Base-by-base conservation (phyloP, 192 early-diverging fungal species). In the Coemansia sp. region DNA sequence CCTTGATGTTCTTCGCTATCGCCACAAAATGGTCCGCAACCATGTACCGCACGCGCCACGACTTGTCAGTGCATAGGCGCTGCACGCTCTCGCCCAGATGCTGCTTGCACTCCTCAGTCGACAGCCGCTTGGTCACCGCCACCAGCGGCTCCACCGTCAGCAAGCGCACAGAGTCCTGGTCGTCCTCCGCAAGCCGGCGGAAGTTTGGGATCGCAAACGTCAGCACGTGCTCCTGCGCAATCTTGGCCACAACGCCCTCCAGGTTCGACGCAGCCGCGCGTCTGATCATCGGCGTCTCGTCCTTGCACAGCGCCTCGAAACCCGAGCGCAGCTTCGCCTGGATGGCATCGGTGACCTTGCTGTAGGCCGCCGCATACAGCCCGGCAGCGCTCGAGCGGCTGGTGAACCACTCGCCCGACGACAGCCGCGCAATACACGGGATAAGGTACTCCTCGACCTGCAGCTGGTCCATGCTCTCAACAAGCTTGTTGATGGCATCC, bases 21-120 rank as follows among this genome's bases (percentile, higher is more conserved):
- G 90, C 87, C 50, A 96, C 92, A 88, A 94, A 98, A 81, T 98
- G 97, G 64, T 95, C 93, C 2, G 97, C 97, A 82, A 96, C 91
- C 94, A 98, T 98, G 73, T 98, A 99, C 56, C 96, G 82, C 48
- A 99, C 96, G 62, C 97, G 87, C 97, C 97, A 99, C 54, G 93
- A 94, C 72, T 94, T 96, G 77, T 99, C 97, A 25, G 84, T 74
- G 52, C 89, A 91, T 84, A 97, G 82, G 41, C 63, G 72, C 48
- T 88, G 88, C 52, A 99, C 84, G 40, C 84, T 82, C 57, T 84
- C 84, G 50, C 95, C 74, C 50, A 92, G 84, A 61, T 92, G 83
- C 41, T 82, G 78, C 73, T 89, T 92, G 70, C 76, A 87, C 70
- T 93, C 92, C 36, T 93, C 91, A 10, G 84, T 77, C 30, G 83